Evolutionary conservation across 495 filamentous ascomycete species (phyloP), one percentile per base, ranked within the genome.

Genomic region (Umbilicaria muhlenbergii): DNA sequence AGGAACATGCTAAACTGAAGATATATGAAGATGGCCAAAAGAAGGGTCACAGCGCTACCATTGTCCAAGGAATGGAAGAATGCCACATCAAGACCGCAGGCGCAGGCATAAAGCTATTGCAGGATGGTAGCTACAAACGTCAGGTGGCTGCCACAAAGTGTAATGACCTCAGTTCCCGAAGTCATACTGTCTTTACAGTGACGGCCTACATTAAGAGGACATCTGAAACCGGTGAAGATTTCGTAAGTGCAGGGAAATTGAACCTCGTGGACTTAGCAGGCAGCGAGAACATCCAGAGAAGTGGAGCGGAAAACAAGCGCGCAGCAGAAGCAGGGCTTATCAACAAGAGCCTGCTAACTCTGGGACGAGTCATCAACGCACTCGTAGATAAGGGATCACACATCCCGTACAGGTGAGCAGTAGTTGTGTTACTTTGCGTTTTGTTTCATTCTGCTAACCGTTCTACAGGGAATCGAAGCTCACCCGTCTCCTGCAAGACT

Each of bases 41-140:
- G 52, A 92, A 86, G 51, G 83, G 83, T 13, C 73, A 84, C 48
- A 67, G 69, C 19, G 73, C 80, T 12, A 93, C 87, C 0, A 52
- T 94, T 32, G 89, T 98, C 3, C 91, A 96, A 56, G 91, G 91
- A 6, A 94, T 98, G 88, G 92, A 96, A 58, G 91, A 98, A 58
- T 78, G 78, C 0, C 85, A 88, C 53, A 92, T 98, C 53, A 81
- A 83, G 55, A 83, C 67, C 41, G 89, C 92, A 1, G 64, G 74
- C 11, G 78, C 86, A 16, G 91, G 91, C 38, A 83, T 96, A 57
- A 80, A 81, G 54, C 67, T 94, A 36, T 72, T 98, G n/a, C 85
- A 88, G 45, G 68, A 80, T 37, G 91, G 91, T 34, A 94, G 86
- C 56, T 71, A 92, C 57, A 92, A 84, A 57, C 82, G 91, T 14